Evolutionary conservation across 305 asterid genomes (phyloP).

Genomic region (Fraxinus xanthoxyloides): DNA sequence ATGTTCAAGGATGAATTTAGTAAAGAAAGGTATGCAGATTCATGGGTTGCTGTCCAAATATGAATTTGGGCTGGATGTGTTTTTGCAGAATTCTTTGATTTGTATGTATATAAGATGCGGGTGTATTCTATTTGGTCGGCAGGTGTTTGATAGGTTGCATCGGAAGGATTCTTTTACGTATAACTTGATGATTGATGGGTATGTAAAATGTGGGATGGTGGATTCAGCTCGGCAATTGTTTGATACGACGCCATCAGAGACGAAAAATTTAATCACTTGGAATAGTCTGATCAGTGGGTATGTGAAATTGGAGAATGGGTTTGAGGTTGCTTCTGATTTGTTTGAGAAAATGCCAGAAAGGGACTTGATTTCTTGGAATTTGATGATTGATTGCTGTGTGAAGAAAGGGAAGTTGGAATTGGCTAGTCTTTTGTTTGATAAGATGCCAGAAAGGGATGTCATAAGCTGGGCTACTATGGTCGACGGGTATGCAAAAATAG

Average conservation of each 20-base stretch:
- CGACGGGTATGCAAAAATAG: conserved; percentile 59
- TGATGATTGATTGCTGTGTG: conserved; percentile 67
- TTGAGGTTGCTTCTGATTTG: conserved; percentile 43
- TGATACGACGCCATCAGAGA: conserved; percentile 46
- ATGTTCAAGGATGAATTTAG: conserved; percentile 47
- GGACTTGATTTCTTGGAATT: conserved; percentile 87
- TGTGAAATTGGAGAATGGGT: conserved; percentile 44
- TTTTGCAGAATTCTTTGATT: conserved; percentile 63
- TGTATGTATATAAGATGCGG: conserved; percentile 59
- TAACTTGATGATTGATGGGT: conserved; percentile 81
- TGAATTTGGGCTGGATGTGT: conserved; percentile 51
- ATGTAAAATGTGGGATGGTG: conserved; percentile 66
- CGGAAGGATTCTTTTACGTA: conserved; percentile 62
- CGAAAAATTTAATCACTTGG: conserved; percentile 73
- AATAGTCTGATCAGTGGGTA: conserved; percentile 70
- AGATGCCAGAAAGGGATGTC: conserved; percentile 59
- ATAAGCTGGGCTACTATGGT: conserved; percentile 83
- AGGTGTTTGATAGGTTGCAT: conserved; percentile 57
- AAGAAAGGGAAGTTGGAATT: conserved; percentile 52
- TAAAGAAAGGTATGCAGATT: conserved; percentile 58
- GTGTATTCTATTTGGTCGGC: conserved; percentile 40
- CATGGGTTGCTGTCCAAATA: conserved; percentile 67
- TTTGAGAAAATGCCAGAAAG: conserved; percentile 59
- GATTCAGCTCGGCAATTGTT: conserved; percentile 57
- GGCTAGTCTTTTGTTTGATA: conserved; percentile 56